A percentile compares a stretch with the other conserved stretches of the same genome.
Conservation (phyloP, 352 stramenopile species). For the Aphanomyces cochlioides region DNA sequence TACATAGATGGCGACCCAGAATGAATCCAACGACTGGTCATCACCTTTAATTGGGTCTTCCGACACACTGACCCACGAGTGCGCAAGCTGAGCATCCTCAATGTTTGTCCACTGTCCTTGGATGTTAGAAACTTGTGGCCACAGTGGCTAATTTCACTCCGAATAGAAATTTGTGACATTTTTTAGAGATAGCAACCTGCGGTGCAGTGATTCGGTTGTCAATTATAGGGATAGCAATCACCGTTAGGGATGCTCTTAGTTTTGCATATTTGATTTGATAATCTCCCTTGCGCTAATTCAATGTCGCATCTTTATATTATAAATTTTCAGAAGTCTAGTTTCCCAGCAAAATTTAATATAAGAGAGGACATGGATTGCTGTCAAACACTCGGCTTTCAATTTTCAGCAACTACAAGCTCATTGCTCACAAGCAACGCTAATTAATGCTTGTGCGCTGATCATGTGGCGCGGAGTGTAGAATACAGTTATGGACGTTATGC, state of each 20-base stretch:
- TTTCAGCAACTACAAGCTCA: no score
- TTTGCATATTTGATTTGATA: no score
- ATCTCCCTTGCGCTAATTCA: no score
- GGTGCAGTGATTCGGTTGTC: not conserved
- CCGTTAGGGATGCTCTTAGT: conserved; percentile 2
- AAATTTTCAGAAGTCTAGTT: no score
- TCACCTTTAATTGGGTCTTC: not conserved
- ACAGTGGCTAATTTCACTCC: not conserved
- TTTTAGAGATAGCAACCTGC: conserved; percentile 1
- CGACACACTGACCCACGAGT: not conserved
- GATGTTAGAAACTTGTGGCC: not conserved
- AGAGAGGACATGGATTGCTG: no score
- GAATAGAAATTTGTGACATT: conserved; percentile 2
- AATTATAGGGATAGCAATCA: not conserved
- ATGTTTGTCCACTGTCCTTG: not conserved
- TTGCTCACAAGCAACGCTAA: no score
- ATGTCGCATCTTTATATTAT: no score
- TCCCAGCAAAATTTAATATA: no score
- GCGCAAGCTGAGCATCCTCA: not conserved
- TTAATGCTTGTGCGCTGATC: no score
- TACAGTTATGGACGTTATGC: no score
- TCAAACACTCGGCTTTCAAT: no score
- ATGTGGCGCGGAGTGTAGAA: no score
- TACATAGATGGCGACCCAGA: conserved; percentile 1
- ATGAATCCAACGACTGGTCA: not conserved